Base-by-base conservation (phyloP, 2,329 filamentous ascomycete species). In the Diplocarpon rosae region DNA sequence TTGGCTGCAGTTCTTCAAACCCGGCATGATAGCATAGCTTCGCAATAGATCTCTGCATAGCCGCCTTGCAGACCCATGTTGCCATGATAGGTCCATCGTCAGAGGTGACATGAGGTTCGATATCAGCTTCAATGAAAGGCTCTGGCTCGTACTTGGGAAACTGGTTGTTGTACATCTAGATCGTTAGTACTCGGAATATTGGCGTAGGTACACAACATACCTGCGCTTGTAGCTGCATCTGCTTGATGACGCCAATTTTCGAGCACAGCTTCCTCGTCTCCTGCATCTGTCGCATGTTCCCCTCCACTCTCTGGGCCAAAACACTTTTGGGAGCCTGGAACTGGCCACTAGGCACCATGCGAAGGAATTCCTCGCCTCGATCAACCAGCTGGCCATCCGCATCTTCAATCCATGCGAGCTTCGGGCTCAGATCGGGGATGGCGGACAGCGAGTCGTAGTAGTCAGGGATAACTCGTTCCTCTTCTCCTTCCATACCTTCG, bases 171-270 rank as follows among this genome's bases (percentile, higher is more conserved):
- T 98, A 98, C 61, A 94, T 85, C 84, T 92, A 56, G 38, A 39
- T 13, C 55, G 43, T 56, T 51, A 33, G 36, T 12, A 37, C 33
- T 14, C 11, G 15, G 36, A 38, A 10, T n/a, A n/a, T n/a, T 11
- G 14, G 5, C 5, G 15, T 2, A 31, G 2, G 20, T 3, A 30
- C 27, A 24, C 6, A 39, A 59, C 69, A 61, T 76, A 87, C 85
- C 75, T 95, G 92, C 41, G 88, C 86, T 63, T 98, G 92, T 43
- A 96, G 78, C 66, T 98, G 92, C 92, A 98, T 98, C 67, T 98
- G 92, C 69, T 96, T 98, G 62, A 98, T 92, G 50, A 98, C 87
- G 39, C 86, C 83, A 62, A 98, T 95, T 66, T 96, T 98, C 10
- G 88, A 88, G 58, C 88, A 94, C 27, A 98, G 75, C 62, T 95